A percentile compares a stretch with the other conserved stretches of the same genome.
These are phyloP conservation scores for Haematococcus lacustris DNA, from an alignment of 139 green algal species.

Conservation along the genomic window DNA sequence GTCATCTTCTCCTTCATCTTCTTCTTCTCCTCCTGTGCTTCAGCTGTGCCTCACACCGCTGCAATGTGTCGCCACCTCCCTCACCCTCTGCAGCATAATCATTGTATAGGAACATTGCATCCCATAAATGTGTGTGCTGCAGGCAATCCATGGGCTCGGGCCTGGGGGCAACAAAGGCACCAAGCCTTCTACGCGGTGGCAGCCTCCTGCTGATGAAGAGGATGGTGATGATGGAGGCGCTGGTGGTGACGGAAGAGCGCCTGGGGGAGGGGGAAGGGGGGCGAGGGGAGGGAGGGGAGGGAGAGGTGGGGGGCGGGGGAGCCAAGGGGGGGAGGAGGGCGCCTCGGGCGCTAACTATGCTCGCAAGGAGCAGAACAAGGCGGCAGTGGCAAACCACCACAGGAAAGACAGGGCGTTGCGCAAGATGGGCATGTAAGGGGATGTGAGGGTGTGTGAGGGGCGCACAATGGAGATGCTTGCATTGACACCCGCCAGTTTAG, in stretches of 20 bases:
- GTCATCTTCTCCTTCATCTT: too few species aligned
- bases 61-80: too few species aligned
- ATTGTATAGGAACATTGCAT: too few species aligned
- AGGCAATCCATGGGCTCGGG: background rate
- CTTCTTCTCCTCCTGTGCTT: too few species aligned
- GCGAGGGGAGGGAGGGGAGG: background rate
- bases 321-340: too few species aligned
- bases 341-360: background rate
- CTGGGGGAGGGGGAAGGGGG: background rate
- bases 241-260: background rate
- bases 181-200: background rate
- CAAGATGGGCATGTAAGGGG: constrained; percentile 49
- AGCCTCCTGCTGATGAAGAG: background rate
- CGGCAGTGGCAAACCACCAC: constrained; percentile 66
- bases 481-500: too few species aligned
- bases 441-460: too few species aligned
- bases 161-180: background rate
- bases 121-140: too few species aligned
- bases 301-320: background rate
- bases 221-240: background rate
- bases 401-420: constrained; percentile 56
- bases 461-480: too few species aligned
- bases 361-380: constrained; percentile 64
- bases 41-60: too few species aligned
- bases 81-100: too few species aligned